Conservation (phyloP, 225 moss, liverwort and hornwort species). For the Neckera pumila region DNA sequence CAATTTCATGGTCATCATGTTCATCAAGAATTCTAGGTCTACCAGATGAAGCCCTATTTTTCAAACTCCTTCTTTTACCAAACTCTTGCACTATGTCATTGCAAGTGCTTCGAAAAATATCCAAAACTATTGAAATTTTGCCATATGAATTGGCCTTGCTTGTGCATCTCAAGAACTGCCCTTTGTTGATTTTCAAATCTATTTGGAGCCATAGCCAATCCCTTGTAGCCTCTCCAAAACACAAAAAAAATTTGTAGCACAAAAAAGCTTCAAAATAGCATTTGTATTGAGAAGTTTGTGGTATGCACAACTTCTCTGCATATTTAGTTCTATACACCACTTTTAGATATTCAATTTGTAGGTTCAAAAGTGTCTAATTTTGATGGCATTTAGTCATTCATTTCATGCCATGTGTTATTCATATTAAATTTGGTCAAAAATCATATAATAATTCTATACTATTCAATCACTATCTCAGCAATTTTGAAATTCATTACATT, state of each 20-base stretch:
- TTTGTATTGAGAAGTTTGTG: not conserved
- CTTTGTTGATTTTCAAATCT: no score
- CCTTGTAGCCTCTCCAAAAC: not conserved
- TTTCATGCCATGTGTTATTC: not conserved
- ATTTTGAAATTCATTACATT: not conserved
- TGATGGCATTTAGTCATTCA: not conserved
- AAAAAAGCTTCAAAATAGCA: not conserved
- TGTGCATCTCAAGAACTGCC: not conserved
- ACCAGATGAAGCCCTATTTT: not conserved
- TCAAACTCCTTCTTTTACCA: not conserved
- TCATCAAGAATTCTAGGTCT: not conserved
- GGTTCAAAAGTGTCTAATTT: not conserved
- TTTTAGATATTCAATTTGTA: not conserved
- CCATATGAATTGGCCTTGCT: not conserved
- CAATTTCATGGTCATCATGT: accelerated
- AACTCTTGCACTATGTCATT: not conserved
- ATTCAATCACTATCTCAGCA: not conserved
- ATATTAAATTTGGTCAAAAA: not conserved
- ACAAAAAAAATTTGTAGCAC: not conserved
- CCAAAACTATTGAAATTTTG: not conserved
- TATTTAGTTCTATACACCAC: not conserved
- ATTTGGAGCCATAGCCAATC: not conserved
- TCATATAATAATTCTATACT: not conserved
- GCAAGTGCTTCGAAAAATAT: not conserved
- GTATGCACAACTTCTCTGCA: not conserved